Evolutionary conservation across 257 asterid species (phyloP), one percentile per base, ranked within the genome.

Genomic region (Mentha longifolia): DNA sequence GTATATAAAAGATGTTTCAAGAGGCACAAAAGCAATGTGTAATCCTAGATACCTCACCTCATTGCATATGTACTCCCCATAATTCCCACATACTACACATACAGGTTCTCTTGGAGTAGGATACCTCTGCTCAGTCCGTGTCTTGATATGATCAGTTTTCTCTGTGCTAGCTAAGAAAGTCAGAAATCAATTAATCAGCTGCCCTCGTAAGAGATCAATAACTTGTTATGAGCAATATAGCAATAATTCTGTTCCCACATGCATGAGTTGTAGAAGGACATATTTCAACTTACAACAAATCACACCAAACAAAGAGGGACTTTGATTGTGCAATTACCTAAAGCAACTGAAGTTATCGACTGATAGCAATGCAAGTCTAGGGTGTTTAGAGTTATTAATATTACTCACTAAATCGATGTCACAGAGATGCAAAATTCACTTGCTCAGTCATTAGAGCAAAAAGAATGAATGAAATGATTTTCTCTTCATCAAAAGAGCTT

Each of bases 21-120:
- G 31, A 73, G 47, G 69, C 16, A 70, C 60, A 50, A 17, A 50
- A 30, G 37, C 9, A 17, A 74, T 41, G 41, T 65, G 35, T 35
- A 52, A 43, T 61, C 52, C 67, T 30, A 56, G 77, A 74, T 65
- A 60, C 51, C 76, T 70, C 69, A 92, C 97, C 92, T 90, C 92
- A 59, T 87, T 75, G 80, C 97, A 92, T 57, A 92, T 90, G 81
- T 88, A 90, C 79, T 92, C 98, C 80, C 96, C 98, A 73, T 85
- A 92, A 55, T 90, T 90, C 74, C 97, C 92, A 12, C 97, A 90
- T 59, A 90, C 71, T 74, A 85, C 85, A 80, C 97, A 92, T 22
- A 75, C 76, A 66, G 98, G 96, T 68, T 88, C 97, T 63, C 97
- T 95, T 60, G 90, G 95, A 59, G 81, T 70, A 64, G 98, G 92